These are phyloP conservation scores for Ophiocordyceps camponoti-floridani DNA, from an alignment of 2,329 filamentous ascomycete genomes.

Conservation along the genomic window DNA sequence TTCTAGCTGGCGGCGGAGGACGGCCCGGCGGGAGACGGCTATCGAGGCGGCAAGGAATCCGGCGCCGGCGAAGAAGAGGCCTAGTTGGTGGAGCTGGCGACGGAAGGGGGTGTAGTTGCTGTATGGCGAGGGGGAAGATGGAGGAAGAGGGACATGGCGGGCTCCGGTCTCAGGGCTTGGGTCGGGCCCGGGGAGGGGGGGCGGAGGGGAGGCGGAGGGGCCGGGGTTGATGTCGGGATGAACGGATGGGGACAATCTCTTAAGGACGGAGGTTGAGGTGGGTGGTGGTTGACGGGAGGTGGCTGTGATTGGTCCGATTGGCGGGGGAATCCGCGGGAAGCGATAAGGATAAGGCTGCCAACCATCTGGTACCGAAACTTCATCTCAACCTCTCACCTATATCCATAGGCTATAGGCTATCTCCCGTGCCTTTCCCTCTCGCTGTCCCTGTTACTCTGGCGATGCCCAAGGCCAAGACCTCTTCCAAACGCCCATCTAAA, in stretches of 20 bases:
- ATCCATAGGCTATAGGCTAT: not conserved
- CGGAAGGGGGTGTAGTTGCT: slow-evolving; percentile 1
- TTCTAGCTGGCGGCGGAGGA: slow-evolving; percentile 42
- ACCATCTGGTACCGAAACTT: not conserved
- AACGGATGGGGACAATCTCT: not conserved
- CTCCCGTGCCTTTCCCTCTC: not conserved
- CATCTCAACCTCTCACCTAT: not conserved
- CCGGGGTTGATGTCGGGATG: not conserved
- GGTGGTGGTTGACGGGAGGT: not conserved
- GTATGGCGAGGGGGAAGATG: no score
- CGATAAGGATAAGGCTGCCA: not conserved
- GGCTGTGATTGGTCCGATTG: not conserved
- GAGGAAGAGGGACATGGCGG: no score
- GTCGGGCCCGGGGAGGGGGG: slow-evolving; percentile 3
- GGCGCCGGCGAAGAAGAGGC: slow-evolving; percentile 57
- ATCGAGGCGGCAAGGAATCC: slow-evolving; percentile 59
- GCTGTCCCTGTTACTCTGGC: slow-evolving; percentile 9
- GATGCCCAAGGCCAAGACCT: slow-evolving; percentile 10
- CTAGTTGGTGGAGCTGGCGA: slow-evolving; percentile 29
- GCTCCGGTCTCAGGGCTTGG: no score
- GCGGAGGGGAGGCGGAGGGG: not conserved
- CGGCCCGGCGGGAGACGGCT: slow-evolving; percentile 51
- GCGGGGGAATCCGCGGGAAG: not conserved
- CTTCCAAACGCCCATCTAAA: slow-evolving; percentile 6
- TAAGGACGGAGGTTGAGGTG: not conserved